These are phyloP conservation scores for Chaetomiaceae sp. DNA, from an alignment of 2,329 filamentous ascomycete genomes.

Conservation along the genomic window DNA sequence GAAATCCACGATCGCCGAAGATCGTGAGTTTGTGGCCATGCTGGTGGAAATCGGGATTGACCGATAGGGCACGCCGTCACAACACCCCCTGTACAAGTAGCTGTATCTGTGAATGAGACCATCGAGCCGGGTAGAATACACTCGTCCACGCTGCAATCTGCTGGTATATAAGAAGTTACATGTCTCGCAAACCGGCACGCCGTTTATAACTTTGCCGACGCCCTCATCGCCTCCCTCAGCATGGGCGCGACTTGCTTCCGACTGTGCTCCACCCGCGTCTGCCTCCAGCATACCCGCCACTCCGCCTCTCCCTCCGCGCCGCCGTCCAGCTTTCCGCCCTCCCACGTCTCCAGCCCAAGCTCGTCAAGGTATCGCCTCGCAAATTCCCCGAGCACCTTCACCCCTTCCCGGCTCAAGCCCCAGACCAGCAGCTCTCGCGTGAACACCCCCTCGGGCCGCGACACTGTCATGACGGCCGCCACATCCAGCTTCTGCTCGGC, in stretches of 20 bases:
- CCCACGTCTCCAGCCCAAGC: slow-evolving; percentile 53
- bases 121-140: no score
- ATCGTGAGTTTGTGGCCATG: slow-evolving; percentile 29
- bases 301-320: slow-evolving; percentile 29
- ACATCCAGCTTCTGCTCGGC: slow-evolving; percentile 55
- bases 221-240: slow-evolving; percentile 50
- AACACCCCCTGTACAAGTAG: no score
- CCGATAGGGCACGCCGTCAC: no score
- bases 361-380: slow-evolving; percentile 36
- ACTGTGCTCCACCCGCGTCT: slow-evolving; percentile 55
- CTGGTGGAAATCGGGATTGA: background rate
- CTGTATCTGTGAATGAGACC: no score
- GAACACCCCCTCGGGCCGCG: slow-evolving; percentile 48
- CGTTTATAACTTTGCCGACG: slow-evolving; percentile 22
- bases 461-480: slow-evolving; percentile 64
- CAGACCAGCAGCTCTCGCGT: slow-evolving; percentile 63
- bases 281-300: slow-evolving; percentile 60
- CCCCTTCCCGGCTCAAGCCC: slow-evolving; percentile 47
- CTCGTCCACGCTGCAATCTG: no score
- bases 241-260: slow-evolving; percentile 65
- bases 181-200: no score
- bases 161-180: no score
- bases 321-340: slow-evolving; percentile 40
- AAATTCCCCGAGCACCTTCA: slow-evolving; percentile 50
- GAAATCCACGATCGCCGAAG: slow-evolving; percentile 3